Base-by-base conservation (phyloP, 805 yeast species). In the Candida insectorum region DNA sequence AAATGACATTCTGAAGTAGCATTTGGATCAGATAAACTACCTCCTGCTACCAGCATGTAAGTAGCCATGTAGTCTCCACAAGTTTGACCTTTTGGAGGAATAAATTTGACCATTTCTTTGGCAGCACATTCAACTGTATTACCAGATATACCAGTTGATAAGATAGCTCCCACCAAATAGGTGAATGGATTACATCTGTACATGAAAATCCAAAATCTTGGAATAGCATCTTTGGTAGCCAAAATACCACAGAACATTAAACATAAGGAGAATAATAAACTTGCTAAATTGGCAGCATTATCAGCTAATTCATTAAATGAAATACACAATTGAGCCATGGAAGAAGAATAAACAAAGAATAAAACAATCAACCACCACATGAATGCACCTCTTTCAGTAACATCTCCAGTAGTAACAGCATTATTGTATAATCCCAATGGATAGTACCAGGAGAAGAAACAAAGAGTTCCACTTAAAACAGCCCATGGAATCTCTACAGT, bases 131-230 rank as follows among this genome's bases (percentile, higher is more conserved):
- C 42, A 65, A 81, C 69, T 41, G 65, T 25, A 7, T 56, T 41
- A 31, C 51, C 45, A 5, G 60, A 56, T 26, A 56, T 48, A 8
- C 56, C 59, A 24, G 52, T 45, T 2, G 54, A 30, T 30, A 58
- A 52, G 44, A 75, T 52, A 26, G 77, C 79, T 73, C 80, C 49
- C 31, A 83, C 62, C 60, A 80, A 68, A 46, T 81, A 83, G 1
- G 87, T 78, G 43, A 81, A 62, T 11, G 93, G 40, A 77, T 73
- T 69, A 12, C 68, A 73, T 52, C 88, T 69, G 68, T 81, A 84
- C 86, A 84, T 79, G 69, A 82, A 83, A 26, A 71, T 64, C 89
- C 91, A 77, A 58, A 49, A 66, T 31, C 49, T 48, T 13, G 56
- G 62, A 49, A 49, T 63, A 43, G 70, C 75, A 52, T 41, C 47